phyloP scores from a whole-genome alignment of 139 green algal species.

The Haematococcus lacustris region DNA sequence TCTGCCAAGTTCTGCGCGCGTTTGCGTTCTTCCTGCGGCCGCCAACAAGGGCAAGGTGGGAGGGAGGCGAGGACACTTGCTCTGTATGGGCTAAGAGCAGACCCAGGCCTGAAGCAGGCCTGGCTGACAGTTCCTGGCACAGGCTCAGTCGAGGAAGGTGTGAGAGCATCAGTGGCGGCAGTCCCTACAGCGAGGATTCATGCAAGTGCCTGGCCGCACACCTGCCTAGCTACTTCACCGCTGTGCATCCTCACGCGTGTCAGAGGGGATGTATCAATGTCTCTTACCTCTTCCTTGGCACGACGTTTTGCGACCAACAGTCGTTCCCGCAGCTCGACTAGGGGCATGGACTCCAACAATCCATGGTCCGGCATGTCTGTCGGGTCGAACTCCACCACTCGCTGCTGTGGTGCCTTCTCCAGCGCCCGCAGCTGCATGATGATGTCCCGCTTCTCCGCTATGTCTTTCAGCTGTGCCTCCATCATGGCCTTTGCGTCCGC shows the following conservation, averaged over 20 bases:
- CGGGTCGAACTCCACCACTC: slow-evolving; percentile 43
- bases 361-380: slow-evolving; percentile 34
- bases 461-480: slow-evolving; percentile 42
- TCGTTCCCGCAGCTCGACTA: slow-evolving; percentile 58
- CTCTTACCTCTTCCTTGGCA: slow-evolving; percentile 33
- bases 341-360: slow-evolving; percentile 49
- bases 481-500: slow-evolving; percentile 22
- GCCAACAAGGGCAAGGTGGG: too few relatives aligned
- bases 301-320: slow-evolving; percentile 35
- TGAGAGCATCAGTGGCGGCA: too few relatives aligned
- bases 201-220: too few relatives aligned
- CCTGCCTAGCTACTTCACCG: too few relatives aligned
- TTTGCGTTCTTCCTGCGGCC: slow-evolving; percentile 44
- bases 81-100: too few relatives aligned
- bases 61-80: too few relatives aligned
- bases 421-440: slow-evolving; percentile 57
- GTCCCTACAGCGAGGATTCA: too few relatives aligned
- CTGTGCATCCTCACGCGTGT: too few relatives aligned
- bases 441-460: slow-evolving; percentile 47
- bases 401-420: slow-evolving; percentile 35
- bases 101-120: too few relatives aligned
- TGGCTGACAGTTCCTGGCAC: too few relatives aligned
- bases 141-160: too few relatives aligned
- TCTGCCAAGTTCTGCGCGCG: slow-evolving; percentile 34
- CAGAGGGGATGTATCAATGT: too few relatives aligned